Evolutionary conservation across 176 grass and related monocot species (phyloP), one percentile per base, ranked within the genome.

Genomic region (Juncus inflexus): DNA sequence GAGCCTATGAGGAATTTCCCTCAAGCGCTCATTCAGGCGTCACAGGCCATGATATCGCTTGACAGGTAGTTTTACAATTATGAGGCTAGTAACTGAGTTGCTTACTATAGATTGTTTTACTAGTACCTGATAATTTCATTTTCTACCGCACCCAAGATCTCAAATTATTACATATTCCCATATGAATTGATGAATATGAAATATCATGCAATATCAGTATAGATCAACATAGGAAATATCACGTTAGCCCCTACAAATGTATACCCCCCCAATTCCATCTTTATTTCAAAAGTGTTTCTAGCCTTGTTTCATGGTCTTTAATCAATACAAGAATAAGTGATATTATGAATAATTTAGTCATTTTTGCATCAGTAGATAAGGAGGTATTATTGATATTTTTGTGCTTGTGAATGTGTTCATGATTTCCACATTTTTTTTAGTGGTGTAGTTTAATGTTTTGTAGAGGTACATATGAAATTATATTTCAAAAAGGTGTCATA

Each of bases 1-100:
- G 94, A 99, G 78, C 94, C 94, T 11, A 91, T 99, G 88, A 13
- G 80, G 19, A 99, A 89, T 66, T 99, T 99, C 64, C 94, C 94
- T 0, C 94, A 92, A 84, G 80, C 94, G 3, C 82, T 99, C 74
- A 99, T 92, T 79, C 83, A 88, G 66, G 88, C 78, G 7, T 92
- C 94, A 3, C 94, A 99, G 80, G 94, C 94, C 6, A 79, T 90
- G 66, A 89, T 88, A 69, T 99, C 94, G 7, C 85, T 99, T 59
- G 68, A 71, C 50, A 71, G 68, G 68, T 71, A 11, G 14, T 9
- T 70, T 47, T 6, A 47, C 43, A 47, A 47, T 47, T 47, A 47
- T 28, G 19, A 28, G 19, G 19, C 19, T 28, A 28, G 19, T 28
- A 28, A 28, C 19, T 28, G 19, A 28, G 19, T 28, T 28, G 19